phyloP scores from a whole-genome alignment of 208 protist genomes.

The Leishmania lainsoni region DNA sequence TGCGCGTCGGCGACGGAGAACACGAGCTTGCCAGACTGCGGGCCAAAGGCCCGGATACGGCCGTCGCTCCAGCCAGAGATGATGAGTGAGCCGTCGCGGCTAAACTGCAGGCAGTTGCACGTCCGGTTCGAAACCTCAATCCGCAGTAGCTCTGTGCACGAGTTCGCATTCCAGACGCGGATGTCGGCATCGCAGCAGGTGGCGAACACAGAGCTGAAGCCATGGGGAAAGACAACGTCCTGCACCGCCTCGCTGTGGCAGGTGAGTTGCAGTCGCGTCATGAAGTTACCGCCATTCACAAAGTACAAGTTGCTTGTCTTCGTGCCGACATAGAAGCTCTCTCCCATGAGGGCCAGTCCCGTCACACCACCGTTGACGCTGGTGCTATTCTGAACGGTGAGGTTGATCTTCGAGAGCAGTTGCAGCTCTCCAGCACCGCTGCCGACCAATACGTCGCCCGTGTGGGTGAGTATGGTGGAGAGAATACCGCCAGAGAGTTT shows the following conservation, averaged over 20 bases:
- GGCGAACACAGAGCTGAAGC: slow-evolving; percentile 95
- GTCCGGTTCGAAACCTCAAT: slow-evolving; percentile 92
- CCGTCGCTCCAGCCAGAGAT: slow-evolving; percentile 95
- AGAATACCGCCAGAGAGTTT: slow-evolving; percentile 86
- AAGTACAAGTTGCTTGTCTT: slow-evolving; percentile 91
- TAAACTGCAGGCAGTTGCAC: slow-evolving; percentile 95
- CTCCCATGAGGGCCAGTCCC: slow-evolving; percentile 70
- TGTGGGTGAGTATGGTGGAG: slow-evolving; percentile 65
- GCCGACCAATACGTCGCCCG: slow-evolving; percentile 91
- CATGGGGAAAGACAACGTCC: slow-evolving; percentile 92
- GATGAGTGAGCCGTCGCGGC: slow-evolving; percentile 92
- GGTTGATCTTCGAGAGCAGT: slow-evolving; percentile 88
- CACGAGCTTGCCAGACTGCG: slow-evolving; percentile 95
- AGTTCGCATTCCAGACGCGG: slow-evolving; percentile 94
- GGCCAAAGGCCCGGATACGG: slow-evolving; percentile 94
- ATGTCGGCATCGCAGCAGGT: slow-evolving; percentile 94
- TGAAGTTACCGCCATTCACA: slow-evolving; percentile 89
- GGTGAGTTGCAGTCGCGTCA: slow-evolving; percentile 90
- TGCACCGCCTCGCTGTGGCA: slow-evolving; percentile 94
- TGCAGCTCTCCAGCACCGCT: slow-evolving; percentile 89
- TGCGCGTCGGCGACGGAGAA: slow-evolving; percentile 97
- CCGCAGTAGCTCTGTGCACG: slow-evolving; percentile 92
- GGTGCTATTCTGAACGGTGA: slow-evolving; percentile 74
- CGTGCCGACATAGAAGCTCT: slow-evolving; percentile 92
- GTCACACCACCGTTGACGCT: slow-evolving; percentile 89